phyloP scores from a whole-genome alignment of 371 early-diverging fungal genomes.

The Mycotypha africana region DNA sequence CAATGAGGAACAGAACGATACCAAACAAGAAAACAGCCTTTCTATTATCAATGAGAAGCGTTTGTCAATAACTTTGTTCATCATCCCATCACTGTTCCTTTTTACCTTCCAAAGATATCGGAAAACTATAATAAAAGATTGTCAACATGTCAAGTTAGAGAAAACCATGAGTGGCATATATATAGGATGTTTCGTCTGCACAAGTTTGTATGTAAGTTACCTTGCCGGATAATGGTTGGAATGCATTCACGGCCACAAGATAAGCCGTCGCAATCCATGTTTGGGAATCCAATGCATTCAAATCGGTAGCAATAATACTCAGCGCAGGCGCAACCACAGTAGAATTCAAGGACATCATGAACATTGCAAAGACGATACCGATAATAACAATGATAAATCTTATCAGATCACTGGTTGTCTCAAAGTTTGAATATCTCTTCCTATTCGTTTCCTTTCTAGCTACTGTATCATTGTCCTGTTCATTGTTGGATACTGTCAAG shows the following conservation, averaged over 20 bases:
- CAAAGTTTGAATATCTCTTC: too few relatives aligned
- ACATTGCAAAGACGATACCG: constrained; percentile 46
- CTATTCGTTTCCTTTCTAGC: too few relatives aligned
- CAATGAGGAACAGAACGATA: constrained; percentile 42
- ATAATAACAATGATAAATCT: constrained; percentile 5
- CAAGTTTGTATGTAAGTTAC: constrained; percentile 15
- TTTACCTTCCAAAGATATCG: constrained; percentile 57
- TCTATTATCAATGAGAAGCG: constrained; percentile 18
- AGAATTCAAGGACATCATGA: constrained; percentile 70
- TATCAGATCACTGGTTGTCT: not conserved
- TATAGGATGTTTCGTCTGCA: too few relatives aligned
- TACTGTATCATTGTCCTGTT: too few relatives aligned
- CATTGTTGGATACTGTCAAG: too few relatives aligned
- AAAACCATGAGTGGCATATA: too few relatives aligned
- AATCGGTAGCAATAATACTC: constrained; percentile 57
- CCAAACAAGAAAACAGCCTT: constrained; percentile 46
- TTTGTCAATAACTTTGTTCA: not conserved
- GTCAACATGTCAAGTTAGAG: not conserved
- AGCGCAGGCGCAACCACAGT: constrained; percentile 69
- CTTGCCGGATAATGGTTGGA: constrained; percentile 55
- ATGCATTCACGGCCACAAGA: constrained; percentile 49
- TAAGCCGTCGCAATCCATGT: constrained; percentile 38
- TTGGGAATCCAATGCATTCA: constrained; percentile 22
- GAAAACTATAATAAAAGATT: constrained; percentile 30
- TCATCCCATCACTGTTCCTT: not conserved